Conservation (phyloP, 805 yeast species). For the Kuraishia hungarica region DNA sequence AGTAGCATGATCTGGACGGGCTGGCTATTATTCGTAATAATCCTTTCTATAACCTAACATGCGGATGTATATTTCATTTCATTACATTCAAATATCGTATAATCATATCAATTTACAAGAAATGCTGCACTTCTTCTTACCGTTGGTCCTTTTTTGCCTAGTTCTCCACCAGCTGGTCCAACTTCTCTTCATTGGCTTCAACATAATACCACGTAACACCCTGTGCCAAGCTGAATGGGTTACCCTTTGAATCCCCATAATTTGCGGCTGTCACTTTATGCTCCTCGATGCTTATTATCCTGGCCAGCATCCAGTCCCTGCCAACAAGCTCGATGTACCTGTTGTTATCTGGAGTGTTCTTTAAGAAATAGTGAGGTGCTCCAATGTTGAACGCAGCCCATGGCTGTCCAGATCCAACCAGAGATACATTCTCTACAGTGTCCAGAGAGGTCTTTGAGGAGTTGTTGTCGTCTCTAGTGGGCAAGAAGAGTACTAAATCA, state of each 20-base stretch:
- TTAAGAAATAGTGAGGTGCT: conserved; percentile 74
- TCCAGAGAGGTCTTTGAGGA: not conserved
- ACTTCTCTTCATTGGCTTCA: conserved; percentile 38
- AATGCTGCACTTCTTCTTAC: too few species aligned
- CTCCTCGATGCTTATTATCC: conserved; percentile 51
- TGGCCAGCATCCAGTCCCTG: conserved; percentile 81
- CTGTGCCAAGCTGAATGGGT: conserved; percentile 58
- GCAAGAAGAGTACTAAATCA: conserved; percentile 79
- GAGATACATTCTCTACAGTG: not conserved
- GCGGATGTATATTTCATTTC: not conserved
- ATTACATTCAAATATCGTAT: not conserved
- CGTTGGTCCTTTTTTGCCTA: not conserved
- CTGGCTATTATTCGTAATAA: too few species aligned
- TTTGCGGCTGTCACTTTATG: conserved; percentile 39
- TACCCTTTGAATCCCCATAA: conserved; percentile 26
- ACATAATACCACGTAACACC: conserved; percentile 61
- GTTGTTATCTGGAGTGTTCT: conserved; percentile 24
- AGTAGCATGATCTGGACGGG: too few species aligned
- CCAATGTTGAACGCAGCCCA: conserved; percentile 97
- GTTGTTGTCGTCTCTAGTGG: conserved; percentile 33
- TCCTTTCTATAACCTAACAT: not conserved
- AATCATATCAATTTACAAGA: not conserved
- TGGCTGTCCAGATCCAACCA: conserved; percentile 29
- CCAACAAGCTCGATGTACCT: conserved; percentile 19
- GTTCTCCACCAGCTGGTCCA: conserved; percentile 5